These are phyloP conservation scores for Dictyostelium purpureum DNA, from an alignment of 78 protist genomes.

Conservation along the genomic window DNA sequence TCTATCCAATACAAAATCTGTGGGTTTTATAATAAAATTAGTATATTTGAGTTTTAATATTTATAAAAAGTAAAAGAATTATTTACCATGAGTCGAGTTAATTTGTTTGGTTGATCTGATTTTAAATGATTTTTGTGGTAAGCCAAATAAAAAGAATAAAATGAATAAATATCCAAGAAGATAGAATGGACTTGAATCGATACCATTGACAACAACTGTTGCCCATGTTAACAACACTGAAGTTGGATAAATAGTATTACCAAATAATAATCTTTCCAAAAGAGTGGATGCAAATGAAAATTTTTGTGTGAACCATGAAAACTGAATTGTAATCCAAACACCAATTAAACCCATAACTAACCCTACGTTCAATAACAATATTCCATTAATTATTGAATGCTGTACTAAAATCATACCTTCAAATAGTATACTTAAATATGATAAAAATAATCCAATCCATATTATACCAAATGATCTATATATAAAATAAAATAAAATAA, in stretches of 20 bases:
- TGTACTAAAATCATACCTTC: slow-evolving; percentile 10
- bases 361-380: slow-evolving; percentile 34
- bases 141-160: neutral
- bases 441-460: slow-evolving; percentile 41
- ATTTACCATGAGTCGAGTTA: slow-evolving; percentile 19
- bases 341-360: slow-evolving; percentile 35
- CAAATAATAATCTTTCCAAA: slow-evolving; percentile 22
- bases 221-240: slow-evolving; percentile 36
- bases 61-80: neutral
- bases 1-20: slow-evolving; percentile 48
- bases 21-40: neutral
- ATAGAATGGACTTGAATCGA: slow-evolving; percentile 20
- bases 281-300: neutral
- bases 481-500: neutral
- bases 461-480: slow-evolving; percentile 20
- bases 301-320: neutral
- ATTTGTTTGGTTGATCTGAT: slow-evolving; percentile 29
- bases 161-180: neutral
- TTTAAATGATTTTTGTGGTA: slow-evolving; percentile 52
- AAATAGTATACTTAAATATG: slow-evolving; percentile 1
- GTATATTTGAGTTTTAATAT: neutral
- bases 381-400: slow-evolving; percentile 32
- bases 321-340: slow-evolving; percentile 37
- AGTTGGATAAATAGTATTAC: slow-evolving; percentile 3
- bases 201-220: neutral